Base-by-base conservation (phyloP, 306 rosid species). In the Hylodesmum podocarpum region DNA sequence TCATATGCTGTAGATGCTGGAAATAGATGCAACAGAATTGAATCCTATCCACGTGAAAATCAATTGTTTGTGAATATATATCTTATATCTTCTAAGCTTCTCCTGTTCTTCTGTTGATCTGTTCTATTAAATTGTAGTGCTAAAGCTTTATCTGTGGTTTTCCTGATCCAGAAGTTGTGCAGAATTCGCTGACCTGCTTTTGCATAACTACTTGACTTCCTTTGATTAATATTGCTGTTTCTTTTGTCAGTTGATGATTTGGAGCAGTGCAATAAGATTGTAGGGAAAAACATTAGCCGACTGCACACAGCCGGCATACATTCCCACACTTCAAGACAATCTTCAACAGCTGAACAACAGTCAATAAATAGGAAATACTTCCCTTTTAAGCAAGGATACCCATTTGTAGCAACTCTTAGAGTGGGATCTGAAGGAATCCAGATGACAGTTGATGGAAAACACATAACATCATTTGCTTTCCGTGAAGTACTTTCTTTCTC, bases 361-460 rank as follows among this genome's bases (percentile, higher is more conserved):
- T 84, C 89, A 29, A 85, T 83, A 67, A 58, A 86, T 64, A 91
- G 80, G 83, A 82, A 84, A 44, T 91, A 87, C 78, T 96, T 96
- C 67, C 99, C 99, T 54, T 96, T 96, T 74, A 89, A 91, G 86
- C 97, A 91, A 76, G 97, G 96, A 15, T 91, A 87, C 72, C 99
- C 98, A 33, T 96, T 91, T 83, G 99, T 90, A 55, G 99, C 99
- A 49, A 96, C 99, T 36, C 88, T 96, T 34, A 88, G 99, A 85
- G 98, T 91, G 69, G 99, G 99, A 68, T 83, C 89, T 47, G 99
- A 93, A 84, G 99, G 99, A 86, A 88, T 96, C 82, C 99, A 96
- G 81, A 91, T 91, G 99, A 96, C 99, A 19, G 96, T 96, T 80
- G 99, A 96, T 86, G 99, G 99, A 75, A 96, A 96, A 80, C 98